Evolutionary conservation across 805 yeast species (phyloP), one percentile per base, ranked within the genome.

Genomic region (Zygosaccharomyces pseudorouxii): DNA sequence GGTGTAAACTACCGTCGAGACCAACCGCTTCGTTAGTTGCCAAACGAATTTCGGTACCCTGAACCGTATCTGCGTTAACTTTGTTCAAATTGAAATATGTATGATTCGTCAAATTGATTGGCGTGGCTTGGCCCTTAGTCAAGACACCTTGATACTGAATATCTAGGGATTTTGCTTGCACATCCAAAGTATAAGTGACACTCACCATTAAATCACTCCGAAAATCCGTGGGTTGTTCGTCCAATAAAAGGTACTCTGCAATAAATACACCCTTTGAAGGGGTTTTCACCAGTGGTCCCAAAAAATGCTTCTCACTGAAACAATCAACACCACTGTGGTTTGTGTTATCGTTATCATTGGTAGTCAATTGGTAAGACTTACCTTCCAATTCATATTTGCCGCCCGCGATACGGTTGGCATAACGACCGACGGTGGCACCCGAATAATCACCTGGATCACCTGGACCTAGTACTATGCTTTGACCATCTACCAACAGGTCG

Each of bases 371-470:
- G 57, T 71, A 75, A 10, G 62, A 58, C 45, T 65, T 58, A 5
- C 76, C 79, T 30, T 70, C 68, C 19, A 80, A 50, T 11, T 52
- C 45, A 53, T 79, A 71, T 44, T 59, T 52, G 27, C 79, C 83
- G 38, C 69, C 67, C 38, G 62, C 60, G 44, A 82, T 75, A 49
- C 88, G 72, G 62, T 82, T 83, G 46, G 86, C 86, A 50, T 71
- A 76, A 39, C 88, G 72, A 25, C 89, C 89, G 35, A 81, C 74
- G 16, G 84, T 77, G 25, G 86, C 79, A 31, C 87, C 87, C 48
- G 81, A 72, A 59, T 70, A 80, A 16, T 18, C 27, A 12, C 33
- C 23, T 5, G 7, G 36, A 12, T 23, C 35, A 14, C 44, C 44
- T n/a, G 36, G 25, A 3, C 75, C 75, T 40, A 67, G 57, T 3